Percentiles rank a stretch among this genome's conserved stretches.
Evolutionary conservation across 768 basidiomycete genomes (phyloP).

Genomic region (Rhodotorula graminis): DNA sequence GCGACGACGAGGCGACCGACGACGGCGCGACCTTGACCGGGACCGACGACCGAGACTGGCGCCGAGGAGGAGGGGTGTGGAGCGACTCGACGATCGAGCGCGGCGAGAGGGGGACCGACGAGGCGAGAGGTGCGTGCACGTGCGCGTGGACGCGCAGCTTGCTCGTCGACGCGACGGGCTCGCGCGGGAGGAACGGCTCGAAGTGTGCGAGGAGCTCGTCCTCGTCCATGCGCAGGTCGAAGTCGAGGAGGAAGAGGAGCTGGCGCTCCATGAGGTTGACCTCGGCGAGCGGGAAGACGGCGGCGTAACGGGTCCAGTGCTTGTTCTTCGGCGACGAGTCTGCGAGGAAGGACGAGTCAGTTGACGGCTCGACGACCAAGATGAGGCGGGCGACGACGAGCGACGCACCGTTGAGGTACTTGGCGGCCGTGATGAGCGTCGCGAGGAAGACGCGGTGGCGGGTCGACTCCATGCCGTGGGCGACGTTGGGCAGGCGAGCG

Average conservation of each 20-base stretch:
- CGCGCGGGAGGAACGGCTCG: constrained; percentile 54
- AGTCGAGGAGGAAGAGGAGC: constrained; percentile 84
- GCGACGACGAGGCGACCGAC: no score
- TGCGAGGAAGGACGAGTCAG: constrained; percentile 6
- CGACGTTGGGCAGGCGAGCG: constrained; percentile 69
- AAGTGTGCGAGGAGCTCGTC: constrained; percentile 61
- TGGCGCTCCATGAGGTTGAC: constrained; percentile 97
- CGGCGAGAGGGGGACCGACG: not conserved
- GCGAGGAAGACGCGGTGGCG: constrained; percentile 84
- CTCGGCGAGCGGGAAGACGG: constrained; percentile 59
- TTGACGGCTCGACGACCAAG: not conserved
- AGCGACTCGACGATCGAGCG: constrained; percentile 6
- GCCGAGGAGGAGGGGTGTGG: not conserved
- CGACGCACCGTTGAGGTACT: constrained; percentile 69
- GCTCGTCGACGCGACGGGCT: constrained; percentile 20
- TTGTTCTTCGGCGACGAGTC: constrained; percentile 74
- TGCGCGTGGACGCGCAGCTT: constrained; percentile 5
- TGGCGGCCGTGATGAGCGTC: constrained; percentile 87
- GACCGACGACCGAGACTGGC: no score
- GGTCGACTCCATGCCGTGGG: constrained; percentile 58
- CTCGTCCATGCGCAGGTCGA: constrained; percentile 85
- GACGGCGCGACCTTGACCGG: no score
- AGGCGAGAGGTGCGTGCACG: constrained; percentile 6
- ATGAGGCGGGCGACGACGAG: constrained; percentile 50
- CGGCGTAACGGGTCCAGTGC: constrained; percentile 80